Conservation (phyloP, 352 stramenopile genomes). For the Phytophthora rubi region DNA sequence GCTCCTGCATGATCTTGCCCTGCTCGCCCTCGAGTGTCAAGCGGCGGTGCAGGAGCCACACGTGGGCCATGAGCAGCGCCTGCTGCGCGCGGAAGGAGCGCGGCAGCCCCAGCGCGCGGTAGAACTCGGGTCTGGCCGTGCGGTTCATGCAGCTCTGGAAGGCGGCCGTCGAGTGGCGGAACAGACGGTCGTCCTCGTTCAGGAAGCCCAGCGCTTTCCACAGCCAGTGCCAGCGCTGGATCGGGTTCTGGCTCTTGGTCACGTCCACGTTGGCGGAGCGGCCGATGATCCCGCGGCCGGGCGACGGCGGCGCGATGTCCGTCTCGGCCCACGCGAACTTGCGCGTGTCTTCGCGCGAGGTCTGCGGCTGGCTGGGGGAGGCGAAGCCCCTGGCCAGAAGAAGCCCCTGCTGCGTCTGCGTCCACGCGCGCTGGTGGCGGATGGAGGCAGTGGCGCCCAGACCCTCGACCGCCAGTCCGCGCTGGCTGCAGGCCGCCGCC, state of each 20-base stretch:
- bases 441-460: slow-evolving; percentile 13
- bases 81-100: slow-evolving; percentile 93
- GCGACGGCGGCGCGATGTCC: slow-evolving; percentile 82
- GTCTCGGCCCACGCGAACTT: slow-evolving; percentile 80
- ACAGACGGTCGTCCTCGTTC: slow-evolving; percentile 86
- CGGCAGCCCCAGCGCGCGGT: slow-evolving; percentile 63
- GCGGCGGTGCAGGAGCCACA: slow-evolving; percentile 97
- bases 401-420: slow-evolving; percentile 1
- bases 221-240: slow-evolving; percentile 84
- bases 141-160: slow-evolving; percentile 89
- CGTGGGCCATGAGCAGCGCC: slow-evolving; percentile 93
- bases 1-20: slow-evolving; percentile 92
- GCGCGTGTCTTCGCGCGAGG: slow-evolving; percentile 11
- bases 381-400: slow-evolving; percentile 13
- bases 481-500: slow-evolving; percentile 14
- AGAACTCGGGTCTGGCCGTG: slow-evolving; percentile 77
- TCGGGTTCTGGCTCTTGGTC: slow-evolving; percentile 60
- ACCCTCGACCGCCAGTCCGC: slow-evolving; percentile 8
- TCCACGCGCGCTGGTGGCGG: slow-evolving; percentile 5
- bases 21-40: slow-evolving; percentile 83
- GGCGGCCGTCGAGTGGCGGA: slow-evolving; percentile 71
- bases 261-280: slow-evolving; percentile 86
- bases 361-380: slow-evolving; percentile 16
- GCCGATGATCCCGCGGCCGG: slow-evolving; percentile 69
- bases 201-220: slow-evolving; percentile 87